These are phyloP conservation scores for Phytophthora capsici DNA, from an alignment of 352 stramenopile species.

Conservation along the genomic window DNA sequence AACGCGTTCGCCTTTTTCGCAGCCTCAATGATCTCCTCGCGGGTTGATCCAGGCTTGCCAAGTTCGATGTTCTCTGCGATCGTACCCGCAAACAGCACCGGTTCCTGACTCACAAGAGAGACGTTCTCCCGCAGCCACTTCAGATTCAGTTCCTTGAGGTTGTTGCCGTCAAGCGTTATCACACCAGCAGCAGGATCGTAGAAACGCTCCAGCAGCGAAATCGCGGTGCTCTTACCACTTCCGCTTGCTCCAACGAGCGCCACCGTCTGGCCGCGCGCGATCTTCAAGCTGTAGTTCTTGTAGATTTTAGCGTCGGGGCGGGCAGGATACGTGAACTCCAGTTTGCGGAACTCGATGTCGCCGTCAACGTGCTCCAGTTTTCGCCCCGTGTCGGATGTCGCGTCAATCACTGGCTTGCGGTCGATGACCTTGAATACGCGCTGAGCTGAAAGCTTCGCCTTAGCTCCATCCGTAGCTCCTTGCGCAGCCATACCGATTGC, in stretches of 20 bases:
- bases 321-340: constrained; percentile 42
- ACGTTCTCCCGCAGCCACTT: constrained; percentile 43
- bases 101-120: constrained; percentile 45
- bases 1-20: constrained; percentile 47
- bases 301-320: constrained; percentile 47
- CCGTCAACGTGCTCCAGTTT: constrained; percentile 34
- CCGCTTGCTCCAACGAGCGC: constrained; percentile 42
- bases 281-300: constrained; percentile 45
- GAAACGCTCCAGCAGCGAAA: constrained; percentile 42
- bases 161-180: constrained; percentile 36
- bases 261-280: constrained; percentile 42
- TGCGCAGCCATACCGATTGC: constrained; percentile 46
- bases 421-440: constrained; percentile 49
- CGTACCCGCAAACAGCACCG: constrained; percentile 42
- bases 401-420: constrained; percentile 38
- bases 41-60: constrained; percentile 39
- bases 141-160: constrained; percentile 43
- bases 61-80: constrained; percentile 48
- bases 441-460: constrained; percentile 37
- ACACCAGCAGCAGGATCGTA: constrained; percentile 40
- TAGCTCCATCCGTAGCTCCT: constrained; percentile 39
- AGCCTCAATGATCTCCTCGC: constrained; percentile 42
- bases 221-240: constrained; percentile 46
- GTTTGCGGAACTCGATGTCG: constrained; percentile 44
- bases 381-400: constrained; percentile 30